Evolutionary conservation across 2,329 filamentous ascomycete species (phyloP), one percentile per base, ranked within the genome.

Genomic region (Aspergillus sp.): DNA sequence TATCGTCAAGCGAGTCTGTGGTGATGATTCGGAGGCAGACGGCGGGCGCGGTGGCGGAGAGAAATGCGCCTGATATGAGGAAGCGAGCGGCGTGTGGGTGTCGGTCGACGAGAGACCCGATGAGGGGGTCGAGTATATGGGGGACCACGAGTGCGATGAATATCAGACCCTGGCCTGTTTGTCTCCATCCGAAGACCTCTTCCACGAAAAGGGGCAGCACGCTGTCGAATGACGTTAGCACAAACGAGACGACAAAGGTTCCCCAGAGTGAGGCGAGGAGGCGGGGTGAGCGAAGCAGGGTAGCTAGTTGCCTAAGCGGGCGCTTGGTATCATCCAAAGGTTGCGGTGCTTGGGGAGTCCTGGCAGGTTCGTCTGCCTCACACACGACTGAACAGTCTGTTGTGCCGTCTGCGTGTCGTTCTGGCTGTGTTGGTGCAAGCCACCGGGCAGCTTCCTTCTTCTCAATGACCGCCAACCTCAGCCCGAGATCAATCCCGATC

Each of bases 261-360:
- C 82, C 84, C 70, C 85, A 86, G 7, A 90, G 77, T 0, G 85
- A 82, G 25, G 83, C 81, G 3, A 88, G 72, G 8, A 90, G 79
- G 25, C 88, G 83, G 6, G 82, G 76, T 0, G 84, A 87, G 54
- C 80, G 82, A 22, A 89, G 70, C 3, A 89, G 79, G 8, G 78
- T 74, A 11, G 31, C 8, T 13, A 38, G 8, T 13, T 38, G 31
- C 31, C 15, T 38, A 3, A 38, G 3, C 6, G 8, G 31, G 31
- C 9, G 7, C 2, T 38, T 3, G 6, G 31, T 38, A 38, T 38
- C 15, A 8, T 8, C 9, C 6, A 7, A 43, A 31, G 4, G 69
- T 19, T 23, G 69, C 68, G 4, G 38, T 41, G 28, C 50, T 30
- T 15, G 7, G 4, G 38, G 38, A 19, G 22, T n/a, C 2, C 19